Evolutionary conservation across 2,329 filamentous ascomycete genomes (phyloP).

Genomic region (Colletotrichum sojae): DNA sequence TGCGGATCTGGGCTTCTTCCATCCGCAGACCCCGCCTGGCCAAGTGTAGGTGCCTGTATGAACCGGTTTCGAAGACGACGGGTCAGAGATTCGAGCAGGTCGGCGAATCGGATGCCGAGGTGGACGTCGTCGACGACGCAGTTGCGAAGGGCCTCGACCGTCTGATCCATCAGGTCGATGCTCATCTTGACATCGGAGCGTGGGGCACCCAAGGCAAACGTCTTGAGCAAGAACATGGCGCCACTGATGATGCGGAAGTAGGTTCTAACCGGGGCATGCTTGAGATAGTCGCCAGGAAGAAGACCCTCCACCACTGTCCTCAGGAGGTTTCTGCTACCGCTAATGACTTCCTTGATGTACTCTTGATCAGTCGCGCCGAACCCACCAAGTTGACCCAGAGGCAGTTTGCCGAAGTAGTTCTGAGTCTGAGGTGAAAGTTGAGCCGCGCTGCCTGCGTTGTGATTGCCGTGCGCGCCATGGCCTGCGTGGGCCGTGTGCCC

Average conservation of each 20-base stretch:
- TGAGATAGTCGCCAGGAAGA: slow-evolving; percentile 80
- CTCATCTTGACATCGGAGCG: slow-evolving; percentile 83
- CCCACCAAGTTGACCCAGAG: slow-evolving; percentile 74
- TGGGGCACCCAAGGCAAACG: slow-evolving; percentile 84
- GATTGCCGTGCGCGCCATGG: slow-evolving; percentile 48
- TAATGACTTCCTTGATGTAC: slow-evolving; percentile 82
- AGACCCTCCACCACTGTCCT: slow-evolving; percentile 83
- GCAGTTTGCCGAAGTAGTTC: slow-evolving; percentile 75
- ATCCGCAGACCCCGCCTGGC: slow-evolving; percentile 55
- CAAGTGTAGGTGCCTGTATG: slow-evolving; percentile 72
- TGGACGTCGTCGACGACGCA: slow-evolving; percentile 90
- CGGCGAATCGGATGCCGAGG: slow-evolving; percentile 86
- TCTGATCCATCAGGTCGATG: slow-evolving; percentile 81
- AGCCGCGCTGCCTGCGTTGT: slow-evolving; percentile 54
- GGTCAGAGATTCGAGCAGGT: slow-evolving; percentile 84
- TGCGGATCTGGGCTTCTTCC: slow-evolving; percentile 57
- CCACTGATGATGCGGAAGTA: slow-evolving; percentile 91
- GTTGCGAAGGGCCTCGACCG: slow-evolving; percentile 80
- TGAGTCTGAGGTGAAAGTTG: slow-evolving; percentile 75
- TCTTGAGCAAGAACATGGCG: slow-evolving; percentile 88
- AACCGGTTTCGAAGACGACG: slow-evolving; percentile 81
- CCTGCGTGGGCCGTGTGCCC: slow-evolving; percentile 56
- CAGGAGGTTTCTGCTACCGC: slow-evolving; percentile 83
- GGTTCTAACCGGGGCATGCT: slow-evolving; percentile 85
- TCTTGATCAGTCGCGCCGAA: slow-evolving; percentile 78